phyloP scores from a whole-genome alignment of 805 yeast species.

The Candida suzukii region DNA sequence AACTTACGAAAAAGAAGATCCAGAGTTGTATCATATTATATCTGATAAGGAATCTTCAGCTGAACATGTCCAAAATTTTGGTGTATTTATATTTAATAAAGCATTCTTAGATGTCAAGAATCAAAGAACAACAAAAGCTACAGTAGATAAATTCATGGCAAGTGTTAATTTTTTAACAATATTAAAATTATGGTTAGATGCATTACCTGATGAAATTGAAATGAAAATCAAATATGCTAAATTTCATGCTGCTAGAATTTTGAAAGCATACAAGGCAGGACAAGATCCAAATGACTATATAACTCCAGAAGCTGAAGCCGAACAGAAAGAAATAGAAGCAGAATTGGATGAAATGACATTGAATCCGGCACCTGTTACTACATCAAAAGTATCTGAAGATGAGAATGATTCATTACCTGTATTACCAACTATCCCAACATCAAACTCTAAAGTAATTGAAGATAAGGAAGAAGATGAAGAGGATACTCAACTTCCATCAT shows the following conservation, averaged over 20 bases:
- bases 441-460: slow-evolving; percentile 5
- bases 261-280: slow-evolving; percentile 39
- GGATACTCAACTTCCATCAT: neutral
- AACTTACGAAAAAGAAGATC: slow-evolving; percentile 29
- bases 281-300: slow-evolving; percentile 53
- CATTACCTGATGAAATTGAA: slow-evolving; percentile 15
- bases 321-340: slow-evolving; percentile 15
- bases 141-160: slow-evolving; percentile 47
- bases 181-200: slow-evolving; percentile 35
- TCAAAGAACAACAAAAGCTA: slow-evolving; percentile 35
- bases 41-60: slow-evolving; percentile 52
- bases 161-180: slow-evolving; percentile 47
- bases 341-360: slow-evolving; percentile 7
- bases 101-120: slow-evolving; percentile 41
- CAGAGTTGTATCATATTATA: slow-evolving; percentile 40
- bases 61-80: slow-evolving; percentile 50
- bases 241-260: slow-evolving; percentile 52
- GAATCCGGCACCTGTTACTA: no score
- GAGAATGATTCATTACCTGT: neutral
- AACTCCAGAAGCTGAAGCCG: slow-evolving; percentile 26
- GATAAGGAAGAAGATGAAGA: slow-evolving; percentile 5
- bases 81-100: slow-evolving; percentile 48
- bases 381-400: neutral
- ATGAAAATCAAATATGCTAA: slow-evolving; percentile 53
- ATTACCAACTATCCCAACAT: neutral